These are phyloP conservation scores for Akanthomyces dipterigenus DNA, from an alignment of 2,329 filamentous ascomycete species.

Conservation along the genomic window DNA sequence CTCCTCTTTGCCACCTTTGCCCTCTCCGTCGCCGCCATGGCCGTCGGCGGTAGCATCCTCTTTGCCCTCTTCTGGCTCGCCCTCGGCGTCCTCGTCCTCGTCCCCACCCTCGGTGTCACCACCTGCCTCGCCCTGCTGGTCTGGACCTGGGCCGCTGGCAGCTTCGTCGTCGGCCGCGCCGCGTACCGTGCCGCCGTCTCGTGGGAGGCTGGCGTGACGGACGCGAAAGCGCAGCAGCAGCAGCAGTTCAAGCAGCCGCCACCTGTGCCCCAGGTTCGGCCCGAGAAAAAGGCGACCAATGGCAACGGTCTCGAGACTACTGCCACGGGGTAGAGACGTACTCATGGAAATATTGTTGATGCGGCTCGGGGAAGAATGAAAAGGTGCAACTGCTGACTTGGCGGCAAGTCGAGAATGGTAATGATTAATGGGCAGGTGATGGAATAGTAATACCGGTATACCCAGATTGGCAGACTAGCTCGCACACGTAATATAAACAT, in stretches of 20 bases:
- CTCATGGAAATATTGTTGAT: background rate
- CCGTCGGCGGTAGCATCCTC: slow-evolving; percentile 53
- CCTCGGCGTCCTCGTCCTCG: slow-evolving; percentile 58
- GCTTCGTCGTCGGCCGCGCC: slow-evolving; percentile 46
- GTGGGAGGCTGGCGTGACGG: background rate
- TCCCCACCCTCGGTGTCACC: slow-evolving; percentile 63
- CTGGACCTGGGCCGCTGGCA: slow-evolving; percentile 61
- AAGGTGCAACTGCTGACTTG: no score
- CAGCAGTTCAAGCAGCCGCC: background rate
- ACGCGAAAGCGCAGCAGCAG: background rate
- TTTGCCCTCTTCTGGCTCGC: slow-evolving; percentile 64
- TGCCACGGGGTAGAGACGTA: background rate
- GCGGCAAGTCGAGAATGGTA: background rate
- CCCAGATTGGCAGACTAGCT: background rate
- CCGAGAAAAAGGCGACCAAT: background rate
- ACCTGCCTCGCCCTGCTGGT: slow-evolving; percentile 54
- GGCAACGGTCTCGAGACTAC: background rate
- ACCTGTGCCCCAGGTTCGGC: background rate
- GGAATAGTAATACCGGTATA: background rate
- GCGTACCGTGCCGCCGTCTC: slow-evolving; percentile 33
- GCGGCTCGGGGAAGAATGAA: background rate
- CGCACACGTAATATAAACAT: background rate
- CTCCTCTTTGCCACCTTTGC: slow-evolving; percentile 63
- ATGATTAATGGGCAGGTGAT: background rate
- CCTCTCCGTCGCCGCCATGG: slow-evolving; percentile 54